Conservation (phyloP, 176 grass and related monocot genomes). For the Saccharum officinarum region DNA sequence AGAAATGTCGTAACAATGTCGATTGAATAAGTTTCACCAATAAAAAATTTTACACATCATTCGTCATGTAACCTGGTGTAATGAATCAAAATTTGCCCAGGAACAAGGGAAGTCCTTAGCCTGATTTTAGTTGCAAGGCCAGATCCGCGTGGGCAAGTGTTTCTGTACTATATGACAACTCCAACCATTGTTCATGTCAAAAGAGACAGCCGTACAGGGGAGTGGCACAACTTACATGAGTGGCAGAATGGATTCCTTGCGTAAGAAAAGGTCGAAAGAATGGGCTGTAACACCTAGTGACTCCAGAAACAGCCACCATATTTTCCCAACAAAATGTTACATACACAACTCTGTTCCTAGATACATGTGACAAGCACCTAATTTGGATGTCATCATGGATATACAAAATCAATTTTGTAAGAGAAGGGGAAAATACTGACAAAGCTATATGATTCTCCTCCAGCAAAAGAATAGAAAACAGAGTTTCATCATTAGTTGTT, state of each 20-base stretch:
- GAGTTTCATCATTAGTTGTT: slow-evolving; percentile 38
- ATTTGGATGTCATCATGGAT: slow-evolving; percentile 3
- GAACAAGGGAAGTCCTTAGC: neutral
- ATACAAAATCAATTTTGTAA: slow-evolving; percentile 38
- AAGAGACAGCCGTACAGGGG: neutral
- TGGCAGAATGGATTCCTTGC: neutral
- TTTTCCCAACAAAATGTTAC: slow-evolving; percentile 49
- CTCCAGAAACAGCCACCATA: slow-evolving; percentile 28
- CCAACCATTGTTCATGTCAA: neutral
- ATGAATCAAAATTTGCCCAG: neutral
- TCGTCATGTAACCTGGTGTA: neutral
- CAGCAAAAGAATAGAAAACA: slow-evolving; percentile 32
- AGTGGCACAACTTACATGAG: slow-evolving; percentile 13
- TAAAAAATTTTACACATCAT: neutral
- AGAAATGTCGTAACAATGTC: neutral
- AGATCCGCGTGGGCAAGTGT: neutral
- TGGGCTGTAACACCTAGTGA: slow-evolving; percentile 22
- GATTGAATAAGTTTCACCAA: neutral
- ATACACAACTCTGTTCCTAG: slow-evolving; percentile 40
- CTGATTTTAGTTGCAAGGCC: slow-evolving; percentile 25
- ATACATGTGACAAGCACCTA: slow-evolving; percentile 29
- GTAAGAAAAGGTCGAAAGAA: slow-evolving; percentile 28
- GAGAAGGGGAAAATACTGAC: neutral
- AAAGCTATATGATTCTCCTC: slow-evolving; percentile 32
- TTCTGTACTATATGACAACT: neutral